phyloP scores from a whole-genome alignment of 768 basidiomycete genomes.

The Piloderma croceum region DNA sequence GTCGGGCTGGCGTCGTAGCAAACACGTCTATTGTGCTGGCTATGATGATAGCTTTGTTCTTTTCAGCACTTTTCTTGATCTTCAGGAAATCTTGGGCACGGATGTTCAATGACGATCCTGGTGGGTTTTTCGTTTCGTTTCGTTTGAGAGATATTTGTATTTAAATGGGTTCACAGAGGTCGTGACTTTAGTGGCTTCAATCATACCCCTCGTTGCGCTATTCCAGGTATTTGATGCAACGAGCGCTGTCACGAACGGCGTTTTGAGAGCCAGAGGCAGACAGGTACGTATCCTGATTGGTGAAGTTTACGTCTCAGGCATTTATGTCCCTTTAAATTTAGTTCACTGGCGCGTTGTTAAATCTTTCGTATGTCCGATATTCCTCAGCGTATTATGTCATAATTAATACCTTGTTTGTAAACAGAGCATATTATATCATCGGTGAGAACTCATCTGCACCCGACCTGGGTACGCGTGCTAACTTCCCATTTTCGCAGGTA shows the following conservation, averaged over 20 bases:
- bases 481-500: conserved; percentile 34
- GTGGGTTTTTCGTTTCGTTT: conserved; percentile 26
- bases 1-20: conserved; percentile 66
- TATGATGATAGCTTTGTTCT: conserved; percentile 55
- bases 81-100: conserved; percentile 67
- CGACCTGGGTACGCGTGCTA: neutral
- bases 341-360: conserved; percentile 72
- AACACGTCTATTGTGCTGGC: conserved; percentile 62
- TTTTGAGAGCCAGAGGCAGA: conserved; percentile 79
- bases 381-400: conserved; percentile 3
- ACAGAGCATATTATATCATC: conserved; percentile 71
- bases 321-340: conserved; percentile 20
- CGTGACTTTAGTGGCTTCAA: conserved; percentile 54
- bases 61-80: conserved; percentile 50
- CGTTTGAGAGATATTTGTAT: neutral
- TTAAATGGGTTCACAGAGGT: conserved; percentile 38
- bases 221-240: conserved; percentile 86
- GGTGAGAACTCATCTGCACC: conserved; percentile 31
- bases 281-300: conserved; percentile 38
- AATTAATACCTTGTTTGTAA: conserved; percentile 5
- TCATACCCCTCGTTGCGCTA: conserved; percentile 70
- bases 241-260: conserved; percentile 60
- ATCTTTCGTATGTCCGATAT: conserved; percentile 55
- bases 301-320: conserved; percentile 1
- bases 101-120: conserved; percentile 66